Evolutionary conservation across 2,329 filamentous ascomycete species (phyloP).

Genomic region (Arthrocladium fulminans): DNA sequence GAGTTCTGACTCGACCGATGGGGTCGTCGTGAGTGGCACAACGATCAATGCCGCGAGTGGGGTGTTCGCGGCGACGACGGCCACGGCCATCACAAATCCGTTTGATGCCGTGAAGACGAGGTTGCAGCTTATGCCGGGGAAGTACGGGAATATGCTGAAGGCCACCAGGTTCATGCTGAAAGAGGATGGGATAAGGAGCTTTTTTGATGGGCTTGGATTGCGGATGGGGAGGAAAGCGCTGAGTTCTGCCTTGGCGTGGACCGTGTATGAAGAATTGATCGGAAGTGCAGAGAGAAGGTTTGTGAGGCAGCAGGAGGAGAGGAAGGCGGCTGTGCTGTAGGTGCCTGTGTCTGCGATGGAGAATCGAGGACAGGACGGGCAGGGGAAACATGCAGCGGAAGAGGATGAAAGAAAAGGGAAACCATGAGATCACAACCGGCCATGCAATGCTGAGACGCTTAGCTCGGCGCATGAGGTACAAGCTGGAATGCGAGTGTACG

Average conservation of each 20-base stretch:
- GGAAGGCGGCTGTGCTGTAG: slow-evolving; percentile 13
- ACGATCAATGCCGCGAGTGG: slow-evolving; percentile 81
- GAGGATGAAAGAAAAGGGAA: no score
- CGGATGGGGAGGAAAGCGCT: slow-evolving; percentile 85
- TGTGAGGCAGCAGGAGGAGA: slow-evolving; percentile 11
- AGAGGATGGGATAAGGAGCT: slow-evolving; percentile 68
- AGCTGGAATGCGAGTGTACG: no score
- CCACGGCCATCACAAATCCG: slow-evolving; percentile 85
- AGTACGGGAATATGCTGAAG: slow-evolving; percentile 74
- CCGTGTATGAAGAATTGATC: slow-evolving; percentile 88
- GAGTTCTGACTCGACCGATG: background rate
- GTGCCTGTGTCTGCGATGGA: no score
- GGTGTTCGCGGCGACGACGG: slow-evolving; percentile 68
- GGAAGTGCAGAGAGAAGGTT: slow-evolving; percentile 52
- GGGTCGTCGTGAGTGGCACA: slow-evolving; percentile 36
- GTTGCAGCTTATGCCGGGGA: slow-evolving; percentile 76
- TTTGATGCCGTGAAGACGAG: slow-evolving; percentile 96
- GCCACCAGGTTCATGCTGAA: slow-evolving; percentile 68
- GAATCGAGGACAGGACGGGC: no score
- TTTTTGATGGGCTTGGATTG: slow-evolving; percentile 78
- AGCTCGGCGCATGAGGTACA: no score
- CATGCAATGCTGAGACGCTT: no score
- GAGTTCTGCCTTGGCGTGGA: slow-evolving; percentile 94
- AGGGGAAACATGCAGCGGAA: no score
- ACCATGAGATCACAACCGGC: no score